These are phyloP conservation scores for Phialocephala subalpina DNA, from an alignment of 2,329 filamentous ascomycete genomes.

Conservation along the genomic window DNA sequence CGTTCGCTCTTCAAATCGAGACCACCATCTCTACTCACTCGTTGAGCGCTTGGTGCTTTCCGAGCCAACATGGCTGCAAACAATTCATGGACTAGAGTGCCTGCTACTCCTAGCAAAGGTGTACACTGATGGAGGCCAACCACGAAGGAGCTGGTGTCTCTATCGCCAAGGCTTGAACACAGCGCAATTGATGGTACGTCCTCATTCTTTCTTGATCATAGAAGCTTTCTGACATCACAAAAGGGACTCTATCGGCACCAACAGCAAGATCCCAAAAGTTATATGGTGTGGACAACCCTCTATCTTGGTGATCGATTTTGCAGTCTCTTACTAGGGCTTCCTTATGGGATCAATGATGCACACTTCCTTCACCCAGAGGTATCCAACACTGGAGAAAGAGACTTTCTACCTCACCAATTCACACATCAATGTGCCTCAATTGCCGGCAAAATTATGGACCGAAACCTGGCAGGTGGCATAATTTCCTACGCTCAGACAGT, in stretches of 20 bases:
- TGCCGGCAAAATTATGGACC: conserved; percentile 52
- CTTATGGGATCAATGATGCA: conserved; percentile 49
- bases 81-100: conserved; percentile 53
- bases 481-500: conserved; percentile 47
- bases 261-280: not conserved
- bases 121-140: conserved; percentile 54
- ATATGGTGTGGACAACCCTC: conserved; percentile 23
- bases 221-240: not conserved
- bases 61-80: conserved; percentile 50
- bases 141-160: conserved; percentile 51
- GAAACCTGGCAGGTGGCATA: conserved; percentile 46
- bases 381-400: not conserved
- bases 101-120: conserved; percentile 51
- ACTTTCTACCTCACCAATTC: conserved; percentile 20
- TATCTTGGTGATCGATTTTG: conserved; percentile 51
- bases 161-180: conserved; percentile 51
- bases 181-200: conserved; percentile 45
- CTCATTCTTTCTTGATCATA: not conserved
- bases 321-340: conserved; percentile 54
- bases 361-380: conserved; percentile 43
- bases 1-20: conserved; percentile 45
- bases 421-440: conserved; percentile 44
- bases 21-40: conserved; percentile 8
- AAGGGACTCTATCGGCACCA: not conserved
- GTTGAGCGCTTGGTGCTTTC: conserved; percentile 51